phyloP scores from a whole-genome alignment of 1,284 basidiomycete species.

The Rhizopogon parksii region DNA sequence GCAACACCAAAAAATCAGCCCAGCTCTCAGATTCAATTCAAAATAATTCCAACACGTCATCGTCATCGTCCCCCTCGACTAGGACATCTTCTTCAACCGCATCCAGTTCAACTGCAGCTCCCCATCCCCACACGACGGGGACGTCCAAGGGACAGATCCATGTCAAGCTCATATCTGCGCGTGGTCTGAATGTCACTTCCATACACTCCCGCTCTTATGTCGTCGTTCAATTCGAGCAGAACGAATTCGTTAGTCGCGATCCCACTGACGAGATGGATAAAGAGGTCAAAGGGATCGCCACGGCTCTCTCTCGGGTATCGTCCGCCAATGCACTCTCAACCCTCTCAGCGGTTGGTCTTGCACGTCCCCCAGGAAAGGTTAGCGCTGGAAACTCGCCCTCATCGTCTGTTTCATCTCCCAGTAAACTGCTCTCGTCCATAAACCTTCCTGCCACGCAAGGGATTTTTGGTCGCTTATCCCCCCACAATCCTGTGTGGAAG shows the following conservation, averaged over 20 bases:
- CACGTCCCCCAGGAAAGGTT: constrained; percentile 33
- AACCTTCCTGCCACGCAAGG: constrained; percentile 35
- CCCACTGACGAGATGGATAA: constrained; percentile 82
- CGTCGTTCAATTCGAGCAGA: constrained; percentile 98
- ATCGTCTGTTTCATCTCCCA: constrained; percentile 34
- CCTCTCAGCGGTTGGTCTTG: constrained; percentile 61
- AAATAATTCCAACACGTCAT: constrained; percentile 32
- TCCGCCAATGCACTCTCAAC: constrained; percentile 60
- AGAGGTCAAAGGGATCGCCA: constrained; percentile 77
- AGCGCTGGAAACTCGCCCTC: constrained; percentile 34
- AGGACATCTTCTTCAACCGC: constrained; percentile 22
- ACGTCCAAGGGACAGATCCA: constrained; percentile 79
- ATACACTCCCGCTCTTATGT: constrained; percentile 80
- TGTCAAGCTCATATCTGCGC: constrained; percentile 91
- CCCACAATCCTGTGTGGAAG: constrained; percentile 97
- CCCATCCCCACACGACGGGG: constrained; percentile 27
- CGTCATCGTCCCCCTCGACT: constrained; percentile 38
- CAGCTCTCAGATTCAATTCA: constrained; percentile 28
- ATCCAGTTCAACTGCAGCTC: constrained; percentile 18
- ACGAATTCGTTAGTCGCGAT: constrained; percentile 94
- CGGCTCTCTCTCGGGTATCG: constrained; percentile 48
- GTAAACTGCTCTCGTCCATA: constrained; percentile 24
- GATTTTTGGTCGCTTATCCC: constrained; percentile 58
- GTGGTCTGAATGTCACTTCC: constrained; percentile 73
- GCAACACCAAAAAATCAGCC: constrained; percentile 36